Evolutionary conservation across 2,329 filamentous ascomycete species (phyloP).

Genomic region (Phaeoacremonium minimum): DNA sequence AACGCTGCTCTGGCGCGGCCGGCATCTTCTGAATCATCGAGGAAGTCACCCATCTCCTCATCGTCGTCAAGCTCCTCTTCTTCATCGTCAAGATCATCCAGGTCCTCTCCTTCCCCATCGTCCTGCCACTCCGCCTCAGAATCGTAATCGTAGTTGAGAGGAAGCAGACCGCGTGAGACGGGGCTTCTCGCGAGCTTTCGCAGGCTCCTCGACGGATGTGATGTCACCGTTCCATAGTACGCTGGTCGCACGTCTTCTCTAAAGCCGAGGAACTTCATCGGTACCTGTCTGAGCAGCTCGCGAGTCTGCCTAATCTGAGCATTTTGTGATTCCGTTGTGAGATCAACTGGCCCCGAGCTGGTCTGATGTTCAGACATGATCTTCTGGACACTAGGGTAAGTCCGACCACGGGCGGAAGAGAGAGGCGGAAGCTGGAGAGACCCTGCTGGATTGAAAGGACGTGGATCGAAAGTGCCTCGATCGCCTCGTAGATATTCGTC

Average conservation of each 20-base stretch:
- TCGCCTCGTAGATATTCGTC: constrained; percentile 47
- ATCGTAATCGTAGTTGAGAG: constrained; percentile 77
- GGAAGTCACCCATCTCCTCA: constrained; percentile 83
- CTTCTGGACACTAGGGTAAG: constrained; percentile 51
- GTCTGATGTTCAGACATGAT: constrained; percentile 51
- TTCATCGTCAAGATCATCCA: constrained; percentile 64
- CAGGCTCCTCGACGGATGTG: constrained; percentile 49
- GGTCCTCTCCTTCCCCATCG: constrained; percentile 63
- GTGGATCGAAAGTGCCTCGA: constrained; percentile 36
- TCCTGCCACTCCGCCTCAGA: constrained; percentile 87
- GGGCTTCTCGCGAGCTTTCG: constrained; percentile 50
- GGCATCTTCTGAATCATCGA: constrained; percentile 79
- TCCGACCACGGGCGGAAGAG: constrained; percentile 37
- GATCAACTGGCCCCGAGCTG: constrained; percentile 22
- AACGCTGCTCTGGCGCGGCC: constrained; percentile 51
- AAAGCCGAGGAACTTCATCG: constrained; percentile 60
- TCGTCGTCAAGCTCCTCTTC: constrained; percentile 69
- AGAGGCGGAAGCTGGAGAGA: constrained; percentile 40
- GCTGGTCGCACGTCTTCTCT: constrained; percentile 62
- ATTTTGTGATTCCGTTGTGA: constrained; percentile 35
- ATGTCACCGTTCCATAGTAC: constrained; percentile 71
- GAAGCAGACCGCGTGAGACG: constrained; percentile 44
- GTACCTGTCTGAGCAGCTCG: constrained; percentile 44
- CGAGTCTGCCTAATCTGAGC: constrained; percentile 29
- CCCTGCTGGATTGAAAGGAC: constrained; percentile 37